Conservation (phyloP, 176 grass and related monocot species). For the Pontederia paniculata region DNA sequence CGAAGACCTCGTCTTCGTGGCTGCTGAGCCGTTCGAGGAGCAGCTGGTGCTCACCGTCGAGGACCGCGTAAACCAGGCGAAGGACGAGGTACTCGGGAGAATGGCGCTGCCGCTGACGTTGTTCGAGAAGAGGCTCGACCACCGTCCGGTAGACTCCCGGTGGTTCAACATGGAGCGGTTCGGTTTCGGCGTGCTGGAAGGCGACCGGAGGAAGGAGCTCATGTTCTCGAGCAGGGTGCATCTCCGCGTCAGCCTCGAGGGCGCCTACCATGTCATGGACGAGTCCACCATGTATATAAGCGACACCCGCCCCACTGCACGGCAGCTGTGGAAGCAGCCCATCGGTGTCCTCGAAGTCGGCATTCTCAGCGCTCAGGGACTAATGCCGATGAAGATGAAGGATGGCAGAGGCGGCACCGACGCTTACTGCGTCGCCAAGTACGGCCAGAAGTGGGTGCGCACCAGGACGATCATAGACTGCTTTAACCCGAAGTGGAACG, state of each 20-base stretch:
- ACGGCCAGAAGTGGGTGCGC: slow-evolving; percentile 82
- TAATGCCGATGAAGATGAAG: slow-evolving; percentile 51
- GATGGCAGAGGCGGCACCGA: slow-evolving; percentile 41
- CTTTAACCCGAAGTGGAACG: slow-evolving; percentile 61
- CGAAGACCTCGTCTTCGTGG: slow-evolving; percentile 67
- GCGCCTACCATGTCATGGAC: slow-evolving; percentile 75
- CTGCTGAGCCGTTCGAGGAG: slow-evolving; percentile 68
- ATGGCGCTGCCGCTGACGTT: slow-evolving; percentile 34
- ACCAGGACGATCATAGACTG: slow-evolving; percentile 48
- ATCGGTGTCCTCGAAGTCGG: slow-evolving; percentile 65
- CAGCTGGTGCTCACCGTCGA: slow-evolving; percentile 67
- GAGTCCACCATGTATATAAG: slow-evolving; percentile 65
- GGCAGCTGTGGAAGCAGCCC: slow-evolving; percentile 54
- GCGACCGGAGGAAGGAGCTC: slow-evolving; percentile 15
- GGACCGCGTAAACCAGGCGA: slow-evolving; percentile 20
- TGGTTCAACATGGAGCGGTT: slow-evolving; percentile 73
- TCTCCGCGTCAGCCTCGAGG: slow-evolving; percentile 63
- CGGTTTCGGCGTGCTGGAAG: slow-evolving; percentile 12
- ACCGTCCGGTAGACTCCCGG: slow-evolving; percentile 30
- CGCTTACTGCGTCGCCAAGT: slow-evolving; percentile 76
- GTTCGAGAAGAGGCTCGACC: slow-evolving; percentile 55
- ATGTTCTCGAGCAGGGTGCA: slow-evolving; percentile 39
- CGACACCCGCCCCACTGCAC: slow-evolving; percentile 51
- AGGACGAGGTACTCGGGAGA: slow-evolving; percentile 56
- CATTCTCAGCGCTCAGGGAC: slow-evolving; percentile 50